A percentile compares a stretch with the other conserved stretches of the same genome.
phyloP scores from a whole-genome alignment of 495 filamentous ascomycete species.

The Apiosordaria backusii region DNA sequence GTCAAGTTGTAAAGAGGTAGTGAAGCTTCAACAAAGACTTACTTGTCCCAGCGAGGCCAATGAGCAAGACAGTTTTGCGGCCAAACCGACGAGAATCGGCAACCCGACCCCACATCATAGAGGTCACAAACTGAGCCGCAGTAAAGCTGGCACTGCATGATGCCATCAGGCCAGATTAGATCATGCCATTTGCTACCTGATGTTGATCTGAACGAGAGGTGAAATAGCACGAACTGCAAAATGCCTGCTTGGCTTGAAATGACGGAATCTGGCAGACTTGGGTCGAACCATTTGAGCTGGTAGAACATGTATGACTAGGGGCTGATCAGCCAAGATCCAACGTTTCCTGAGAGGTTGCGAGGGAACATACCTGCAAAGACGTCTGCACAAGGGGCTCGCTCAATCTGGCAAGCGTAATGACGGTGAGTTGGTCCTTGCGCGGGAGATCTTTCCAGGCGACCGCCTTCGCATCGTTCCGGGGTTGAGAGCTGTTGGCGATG shows the following conservation, averaged over 20 bases:
- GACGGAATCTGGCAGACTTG: constrained; percentile 58
- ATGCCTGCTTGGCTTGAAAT: constrained; percentile 77
- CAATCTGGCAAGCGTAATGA: constrained; percentile 69
- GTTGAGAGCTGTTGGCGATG: not conserved
- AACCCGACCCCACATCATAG: constrained; percentile 77
- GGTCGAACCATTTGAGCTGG: constrained; percentile 68
- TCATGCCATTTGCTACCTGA: not conserved
- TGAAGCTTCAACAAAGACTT: constrained; percentile 11
- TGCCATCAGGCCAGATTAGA: not conserved
- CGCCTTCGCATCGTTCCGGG: constrained; percentile 24
- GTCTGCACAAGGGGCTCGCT: constrained; percentile 79
- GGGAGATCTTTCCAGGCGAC: constrained; percentile 70
- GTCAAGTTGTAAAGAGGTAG: not conserved
- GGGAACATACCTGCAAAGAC: constrained; percentile 53
- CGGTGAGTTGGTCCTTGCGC: constrained; percentile 67
- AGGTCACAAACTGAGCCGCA: constrained; percentile 77
- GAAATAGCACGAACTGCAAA: constrained; percentile 45
- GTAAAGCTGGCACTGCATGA: constrained; percentile 61
- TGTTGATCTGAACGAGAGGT: not conserved
- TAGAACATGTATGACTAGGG: constrained; percentile 69
- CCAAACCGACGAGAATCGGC: constrained; percentile 69
- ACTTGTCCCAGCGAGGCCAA: constrained; percentile 68
- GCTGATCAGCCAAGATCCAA: constrained; percentile 12
- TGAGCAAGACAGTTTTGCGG: constrained; percentile 71
- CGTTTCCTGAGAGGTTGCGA: not conserved